These are phyloP conservation scores for Chlamydomonas sphaeroides DNA, from an alignment of 139 green algal species.

Conservation along the genomic window DNA sequence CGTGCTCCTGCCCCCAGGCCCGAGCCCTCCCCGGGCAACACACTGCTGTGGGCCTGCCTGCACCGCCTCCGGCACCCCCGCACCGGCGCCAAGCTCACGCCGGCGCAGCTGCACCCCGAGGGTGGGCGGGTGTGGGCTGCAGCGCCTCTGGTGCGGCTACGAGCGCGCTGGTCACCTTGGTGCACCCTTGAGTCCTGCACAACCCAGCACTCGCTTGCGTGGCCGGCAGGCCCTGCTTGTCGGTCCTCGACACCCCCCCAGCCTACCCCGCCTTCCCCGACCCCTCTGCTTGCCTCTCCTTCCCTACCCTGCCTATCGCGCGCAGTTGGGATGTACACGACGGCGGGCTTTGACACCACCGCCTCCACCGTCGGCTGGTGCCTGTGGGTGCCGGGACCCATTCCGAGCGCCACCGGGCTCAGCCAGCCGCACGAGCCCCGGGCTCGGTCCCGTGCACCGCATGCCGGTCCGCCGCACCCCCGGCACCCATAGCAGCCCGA, in stretches of 20 bases:
- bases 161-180: too few species aligned
- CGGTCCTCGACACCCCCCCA: neutral
- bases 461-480: too few species aligned
- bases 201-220: too few species aligned
- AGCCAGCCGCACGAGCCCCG: too few species aligned
- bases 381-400: constrained; percentile 35
- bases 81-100: constrained; percentile 8
- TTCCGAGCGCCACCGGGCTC: too few species aligned
- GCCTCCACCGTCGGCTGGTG: constrained; percentile 18
- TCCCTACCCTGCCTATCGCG: neutral
- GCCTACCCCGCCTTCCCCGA: neutral
- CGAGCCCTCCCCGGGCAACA: constrained; percentile 2
- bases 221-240: too few species aligned
- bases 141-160: too few species aligned
- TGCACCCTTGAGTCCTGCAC: too few species aligned
- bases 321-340: constrained; percentile 38
- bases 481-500: too few species aligned
- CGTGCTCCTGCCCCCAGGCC: neutral
- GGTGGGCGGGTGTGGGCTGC: neutral
- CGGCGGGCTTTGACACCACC: constrained; percentile 39
- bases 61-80: constrained; percentile 25
- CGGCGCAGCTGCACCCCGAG: constrained; percentile 5
- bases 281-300: neutral
- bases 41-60: constrained; percentile 34
- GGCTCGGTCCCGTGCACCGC: too few species aligned